Percentiles rank a stretch among this genome's conserved stretches.
These are phyloP conservation scores for Cyclotella cryptica DNA, from an alignment of 108 stramenopile genomes.

Conservation along the genomic window DNA sequence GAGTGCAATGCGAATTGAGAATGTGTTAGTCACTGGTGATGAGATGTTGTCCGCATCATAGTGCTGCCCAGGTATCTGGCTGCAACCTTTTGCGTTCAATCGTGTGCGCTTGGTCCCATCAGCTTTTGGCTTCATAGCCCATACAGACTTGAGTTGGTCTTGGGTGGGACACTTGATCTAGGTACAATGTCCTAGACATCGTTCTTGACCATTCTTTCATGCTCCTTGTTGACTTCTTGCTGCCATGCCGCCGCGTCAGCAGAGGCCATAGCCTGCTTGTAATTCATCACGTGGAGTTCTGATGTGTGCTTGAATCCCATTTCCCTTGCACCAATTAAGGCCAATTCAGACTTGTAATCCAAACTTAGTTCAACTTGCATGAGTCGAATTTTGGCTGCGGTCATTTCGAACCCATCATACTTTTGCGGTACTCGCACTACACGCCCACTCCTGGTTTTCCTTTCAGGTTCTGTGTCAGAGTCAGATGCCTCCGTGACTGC, in stretches of 20 bases:
- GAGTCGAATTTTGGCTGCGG: no score
- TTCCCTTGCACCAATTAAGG: background rate
- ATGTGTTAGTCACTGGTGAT: background rate
- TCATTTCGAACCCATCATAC: no score
- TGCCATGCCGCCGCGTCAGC: constrained; percentile 25
- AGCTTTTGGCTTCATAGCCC: constrained; percentile 43
- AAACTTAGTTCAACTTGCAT: no score
- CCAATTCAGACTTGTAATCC: background rate
- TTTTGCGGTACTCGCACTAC: no score
- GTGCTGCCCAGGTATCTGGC: background rate
- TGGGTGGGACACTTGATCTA: background rate
- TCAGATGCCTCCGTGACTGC: background rate
- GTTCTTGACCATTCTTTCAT: constrained; percentile 7
- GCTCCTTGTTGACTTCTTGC: constrained; percentile 37
- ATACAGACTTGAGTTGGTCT: constrained; percentile 7
- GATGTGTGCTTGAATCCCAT: constrained; percentile 7
- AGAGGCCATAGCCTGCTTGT: constrained; percentile 38
- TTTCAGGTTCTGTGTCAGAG: background rate
- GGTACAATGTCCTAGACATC: background rate
- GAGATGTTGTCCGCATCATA: background rate
- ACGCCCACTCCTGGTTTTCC: background rate
- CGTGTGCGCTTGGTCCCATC: background rate
- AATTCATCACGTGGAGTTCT: constrained; percentile 34
- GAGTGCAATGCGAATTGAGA: background rate
- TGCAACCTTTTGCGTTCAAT: background rate